A percentile compares a stretch with the other conserved stretches of the same genome.
Evolutionary conservation across 371 early-diverging fungal species (phyloP).

Genomic region (Phascolomyces articulosus): DNA sequence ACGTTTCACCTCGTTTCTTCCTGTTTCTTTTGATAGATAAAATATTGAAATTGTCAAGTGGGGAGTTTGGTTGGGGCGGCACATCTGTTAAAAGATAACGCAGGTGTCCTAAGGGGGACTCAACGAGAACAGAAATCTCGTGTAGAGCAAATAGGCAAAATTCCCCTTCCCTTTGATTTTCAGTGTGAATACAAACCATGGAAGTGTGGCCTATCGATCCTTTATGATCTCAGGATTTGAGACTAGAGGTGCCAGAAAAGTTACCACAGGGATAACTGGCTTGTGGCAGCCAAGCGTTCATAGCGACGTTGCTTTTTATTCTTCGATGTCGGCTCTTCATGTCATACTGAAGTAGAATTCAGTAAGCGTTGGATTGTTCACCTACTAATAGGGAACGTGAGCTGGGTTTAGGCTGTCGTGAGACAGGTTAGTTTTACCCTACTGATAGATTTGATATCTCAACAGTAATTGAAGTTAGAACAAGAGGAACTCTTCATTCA

Average conservation of each 20-base stretch:
- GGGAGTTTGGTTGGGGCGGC: conserved; percentile 70
- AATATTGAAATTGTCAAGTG: conserved; percentile 63
- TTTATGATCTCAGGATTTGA: conserved; percentile 55
- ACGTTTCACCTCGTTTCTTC: neutral
- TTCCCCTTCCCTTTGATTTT: no score
- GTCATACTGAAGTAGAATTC: conserved; percentile 69
- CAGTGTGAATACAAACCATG: conserved; percentile 36
- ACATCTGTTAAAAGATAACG: conserved; percentile 57
- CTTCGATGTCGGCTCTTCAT: conserved; percentile 75
- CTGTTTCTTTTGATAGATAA: neutral
- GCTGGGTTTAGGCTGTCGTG: no score
- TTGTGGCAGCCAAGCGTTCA: no score
- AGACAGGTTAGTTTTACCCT: no score
- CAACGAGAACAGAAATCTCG: conserved; percentile 70
- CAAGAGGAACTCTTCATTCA: no score
- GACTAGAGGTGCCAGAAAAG: conserved; percentile 71
- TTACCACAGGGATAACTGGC: conserved; percentile 76
- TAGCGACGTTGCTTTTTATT: conserved; percentile 74
- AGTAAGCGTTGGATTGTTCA: conserved; percentile 49
- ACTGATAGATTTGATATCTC: no score
- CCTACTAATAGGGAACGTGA: no score
- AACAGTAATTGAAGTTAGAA: no score
- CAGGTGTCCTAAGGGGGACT: conserved; percentile 70
- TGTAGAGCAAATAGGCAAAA: conserved; percentile 68
- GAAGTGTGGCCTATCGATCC: conserved; percentile 59